Evolutionary conservation across 176 grass and related monocot species (phyloP).

Genomic region (Elymus sibiricus): DNA sequence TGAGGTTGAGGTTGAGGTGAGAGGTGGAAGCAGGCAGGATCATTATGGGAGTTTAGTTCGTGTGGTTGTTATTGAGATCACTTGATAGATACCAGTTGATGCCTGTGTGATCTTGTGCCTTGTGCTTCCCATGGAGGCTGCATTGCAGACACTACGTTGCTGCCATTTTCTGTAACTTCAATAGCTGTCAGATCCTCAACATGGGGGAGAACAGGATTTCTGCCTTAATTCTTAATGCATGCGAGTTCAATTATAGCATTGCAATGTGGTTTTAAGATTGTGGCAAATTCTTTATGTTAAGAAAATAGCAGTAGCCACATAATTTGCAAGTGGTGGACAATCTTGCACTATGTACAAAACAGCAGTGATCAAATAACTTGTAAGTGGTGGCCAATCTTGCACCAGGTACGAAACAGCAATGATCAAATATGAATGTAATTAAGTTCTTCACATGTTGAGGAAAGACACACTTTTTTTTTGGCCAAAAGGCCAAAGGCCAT

Average conservation of each 20-base stretch:
- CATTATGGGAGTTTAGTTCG: slow-evolving; percentile 20
- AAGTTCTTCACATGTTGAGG: background rate
- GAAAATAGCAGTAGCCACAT: background rate
- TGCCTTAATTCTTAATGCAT: slow-evolving; percentile 20
- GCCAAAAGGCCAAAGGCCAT: too few species aligned
- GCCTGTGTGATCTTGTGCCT: slow-evolving; percentile 38
- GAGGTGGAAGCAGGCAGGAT: slow-evolving; percentile 13
- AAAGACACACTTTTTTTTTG: background rate
- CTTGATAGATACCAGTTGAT: slow-evolving; percentile 24
- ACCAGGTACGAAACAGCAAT: background rate
- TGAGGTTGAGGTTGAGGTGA: slow-evolving; percentile 9
- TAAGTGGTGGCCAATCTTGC: background rate
- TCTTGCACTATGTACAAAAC: slow-evolving; percentile 10
- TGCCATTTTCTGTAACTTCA: slow-evolving; percentile 30
- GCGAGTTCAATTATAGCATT: slow-evolving; percentile 27
- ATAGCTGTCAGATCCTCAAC: slow-evolving; percentile 34
- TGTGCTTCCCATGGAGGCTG: slow-evolving; percentile 50
- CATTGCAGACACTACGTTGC: slow-evolving; percentile 48
- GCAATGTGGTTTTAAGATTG: background rate
- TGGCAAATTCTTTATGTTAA: background rate
- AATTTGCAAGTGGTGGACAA: slow-evolving; percentile 1
- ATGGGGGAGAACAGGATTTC: slow-evolving; percentile 27
- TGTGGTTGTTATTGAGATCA: slow-evolving; percentile 27
- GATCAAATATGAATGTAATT: background rate
- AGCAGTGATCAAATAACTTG: background rate